phyloP scores from a whole-genome alignment of 1,284 basidiomycete genomes.

The Boletellus deceptivus region DNA sequence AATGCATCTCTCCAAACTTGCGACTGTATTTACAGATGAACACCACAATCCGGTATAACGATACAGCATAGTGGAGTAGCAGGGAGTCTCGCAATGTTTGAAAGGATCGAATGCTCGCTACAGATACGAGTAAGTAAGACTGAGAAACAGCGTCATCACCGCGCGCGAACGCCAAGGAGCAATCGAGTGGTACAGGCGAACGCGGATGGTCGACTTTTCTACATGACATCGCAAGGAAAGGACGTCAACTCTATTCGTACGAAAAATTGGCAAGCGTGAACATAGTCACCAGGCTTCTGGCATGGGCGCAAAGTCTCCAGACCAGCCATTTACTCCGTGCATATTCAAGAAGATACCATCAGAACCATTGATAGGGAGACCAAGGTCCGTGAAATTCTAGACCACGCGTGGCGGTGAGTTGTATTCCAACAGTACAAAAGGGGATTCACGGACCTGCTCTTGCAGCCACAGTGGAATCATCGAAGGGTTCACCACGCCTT shows the following conservation, averaged over 20 bases:
- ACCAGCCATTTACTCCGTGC: constrained; percentile 68
- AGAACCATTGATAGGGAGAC: constrained; percentile 83
- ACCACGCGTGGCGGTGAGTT: constrained; percentile 4
- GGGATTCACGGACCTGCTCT: constrained; percentile 57
- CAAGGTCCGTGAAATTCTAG: constrained; percentile 83
- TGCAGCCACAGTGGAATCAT: constrained; percentile 80
- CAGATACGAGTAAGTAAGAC: background rate
- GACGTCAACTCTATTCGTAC: constrained; percentile 28
- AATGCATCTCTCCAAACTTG: background rate
- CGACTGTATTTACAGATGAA: background rate
- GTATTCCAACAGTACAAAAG: background rate
- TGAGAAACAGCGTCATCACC: background rate
- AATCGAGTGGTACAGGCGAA: constrained; percentile 22
- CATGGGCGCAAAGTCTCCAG: constrained; percentile 68
- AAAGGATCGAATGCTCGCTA: constrained; percentile 2
- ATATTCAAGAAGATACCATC: constrained; percentile 86
- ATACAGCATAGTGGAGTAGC: constrained; percentile 6
- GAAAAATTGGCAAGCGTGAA: constrained; percentile 12
- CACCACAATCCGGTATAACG: background rate
- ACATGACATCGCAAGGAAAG: constrained; percentile 20
- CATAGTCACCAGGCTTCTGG: constrained; percentile 73
- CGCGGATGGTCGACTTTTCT: constrained; percentile 18
- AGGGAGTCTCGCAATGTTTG: background rate
- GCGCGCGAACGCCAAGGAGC: constrained; percentile 2
- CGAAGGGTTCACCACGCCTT: constrained; percentile 73